phyloP scores from a whole-genome alignment of 1,284 basidiomycete genomes.

The Phylloporus sp. region DNA sequence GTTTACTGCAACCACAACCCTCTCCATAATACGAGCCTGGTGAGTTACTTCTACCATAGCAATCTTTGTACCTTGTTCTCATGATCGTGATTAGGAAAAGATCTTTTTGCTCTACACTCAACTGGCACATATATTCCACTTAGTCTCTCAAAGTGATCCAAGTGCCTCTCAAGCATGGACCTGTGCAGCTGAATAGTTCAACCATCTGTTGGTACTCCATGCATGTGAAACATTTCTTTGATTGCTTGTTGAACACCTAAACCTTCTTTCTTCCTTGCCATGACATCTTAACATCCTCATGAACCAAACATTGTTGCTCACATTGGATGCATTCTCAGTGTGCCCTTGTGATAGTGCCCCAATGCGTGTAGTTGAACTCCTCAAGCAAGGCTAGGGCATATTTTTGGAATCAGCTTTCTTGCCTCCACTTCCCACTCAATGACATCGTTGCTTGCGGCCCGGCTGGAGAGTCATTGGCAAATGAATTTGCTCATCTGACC shows the following conservation, averaged over 20 bases:
- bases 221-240: too few relatives aligned
- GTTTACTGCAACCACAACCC: background rate
- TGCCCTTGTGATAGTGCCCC: too few relatives aligned
- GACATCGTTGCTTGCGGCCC: background rate
- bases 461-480: background rate
- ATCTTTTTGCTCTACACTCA: background rate
- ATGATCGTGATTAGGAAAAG: background rate
- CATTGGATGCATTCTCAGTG: background rate
- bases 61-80: background rate
- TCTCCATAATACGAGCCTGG: background rate
- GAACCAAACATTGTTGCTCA: background rate
- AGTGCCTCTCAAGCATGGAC: background rate
- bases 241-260: background rate
- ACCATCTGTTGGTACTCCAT: background rate
- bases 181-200: background rate
- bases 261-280: background rate
- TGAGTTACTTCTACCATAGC: background rate
- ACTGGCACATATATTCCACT: background rate
- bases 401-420: too few relatives aligned
- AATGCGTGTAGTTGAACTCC: too few relatives aligned
- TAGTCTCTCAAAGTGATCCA: background rate
- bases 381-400: too few relatives aligned
- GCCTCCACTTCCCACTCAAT: background rate
- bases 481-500: background rate
- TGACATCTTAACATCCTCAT: too few relatives aligned